These are phyloP conservation scores for Talaromyces thailandensis DNA, from an alignment of 495 filamentous ascomycete species.

Conservation along the genomic window DNA sequence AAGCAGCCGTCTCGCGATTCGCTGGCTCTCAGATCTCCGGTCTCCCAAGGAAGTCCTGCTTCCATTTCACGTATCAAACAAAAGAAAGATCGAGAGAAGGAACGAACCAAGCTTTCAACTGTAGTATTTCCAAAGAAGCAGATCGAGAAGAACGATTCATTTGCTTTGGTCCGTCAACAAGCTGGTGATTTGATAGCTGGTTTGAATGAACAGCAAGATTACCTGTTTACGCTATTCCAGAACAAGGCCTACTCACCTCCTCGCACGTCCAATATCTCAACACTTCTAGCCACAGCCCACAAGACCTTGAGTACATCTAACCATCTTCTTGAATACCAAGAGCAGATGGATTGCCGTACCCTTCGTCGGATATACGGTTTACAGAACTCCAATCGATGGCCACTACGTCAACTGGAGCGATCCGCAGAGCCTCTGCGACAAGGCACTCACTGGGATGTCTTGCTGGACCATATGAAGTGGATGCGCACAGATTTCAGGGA, in stretches of 20 bases:
- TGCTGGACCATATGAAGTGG: constrained; percentile 91
- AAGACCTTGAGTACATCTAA: constrained; percentile 77
- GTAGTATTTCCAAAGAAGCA: constrained; percentile 70
- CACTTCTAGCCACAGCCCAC: constrained; percentile 62
- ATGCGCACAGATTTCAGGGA: constrained; percentile 92
- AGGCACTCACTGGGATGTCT: constrained; percentile 70
- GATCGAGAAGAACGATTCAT: constrained; percentile 27
- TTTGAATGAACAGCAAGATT: constrained; percentile 55
- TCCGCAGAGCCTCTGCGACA: constrained; percentile 68
- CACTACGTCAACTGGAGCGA: constrained; percentile 74
- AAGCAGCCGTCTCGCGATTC: constrained; percentile 9
- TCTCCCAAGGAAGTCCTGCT: constrained; percentile 29
- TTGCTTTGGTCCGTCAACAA: constrained; percentile 30
- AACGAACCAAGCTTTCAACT: constrained; percentile 59
- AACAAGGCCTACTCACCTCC: constrained; percentile 55
- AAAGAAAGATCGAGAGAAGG: constrained; percentile 49
- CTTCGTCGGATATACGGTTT: constrained; percentile 78
- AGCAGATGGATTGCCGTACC: constrained; percentile 76
- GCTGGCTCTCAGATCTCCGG: constrained; percentile 17
- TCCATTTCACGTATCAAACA: constrained; percentile 42
- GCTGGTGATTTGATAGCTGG: constrained; percentile 37
- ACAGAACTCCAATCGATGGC: constrained; percentile 84
- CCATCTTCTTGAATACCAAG: constrained; percentile 64
- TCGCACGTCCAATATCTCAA: constrained; percentile 52
- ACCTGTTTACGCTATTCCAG: constrained; percentile 71